phyloP scores from a whole-genome alignment of 148 eudicot species.

The Tetragonia tetragonoides region DNA sequence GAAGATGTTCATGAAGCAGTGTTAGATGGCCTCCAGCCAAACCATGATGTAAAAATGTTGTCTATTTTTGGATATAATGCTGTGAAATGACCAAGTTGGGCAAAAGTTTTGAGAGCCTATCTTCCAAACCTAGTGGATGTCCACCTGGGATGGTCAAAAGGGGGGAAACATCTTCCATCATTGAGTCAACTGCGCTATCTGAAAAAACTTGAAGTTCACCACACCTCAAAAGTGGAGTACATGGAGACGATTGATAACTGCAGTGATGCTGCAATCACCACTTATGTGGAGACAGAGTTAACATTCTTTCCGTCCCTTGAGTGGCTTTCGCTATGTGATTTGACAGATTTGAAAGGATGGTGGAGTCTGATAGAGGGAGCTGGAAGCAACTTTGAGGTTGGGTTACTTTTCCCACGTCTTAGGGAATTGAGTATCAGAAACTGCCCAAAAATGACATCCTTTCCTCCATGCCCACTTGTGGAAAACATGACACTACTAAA shows the following conservation, averaged over 20 bases:
- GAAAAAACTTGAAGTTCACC: neutral
- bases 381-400: neutral
- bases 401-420: neutral
- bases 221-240: neutral
- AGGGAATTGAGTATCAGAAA: neutral
- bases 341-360: constrained; percentile 20
- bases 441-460: neutral
- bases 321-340: neutral
- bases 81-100: neutral
- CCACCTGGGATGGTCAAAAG: neutral
- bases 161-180: neutral
- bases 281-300: neutral
- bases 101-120: neutral
- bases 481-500: too few species aligned
- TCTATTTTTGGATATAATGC: neutral
- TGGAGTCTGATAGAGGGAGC: neutral
- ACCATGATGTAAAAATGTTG: neutral
- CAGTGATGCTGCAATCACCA: neutral
- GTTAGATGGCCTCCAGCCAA: constrained; percentile 1
- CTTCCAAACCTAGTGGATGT: constrained; percentile 10
- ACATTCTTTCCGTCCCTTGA: constrained; percentile 21
- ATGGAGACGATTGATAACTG: neutral
- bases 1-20: neutral
- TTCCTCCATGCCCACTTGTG: neutral
- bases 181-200: constrained; percentile 14